Conservation (phyloP, 2,329 filamentous ascomycete species). For the Grosmannia huntii region DNA sequence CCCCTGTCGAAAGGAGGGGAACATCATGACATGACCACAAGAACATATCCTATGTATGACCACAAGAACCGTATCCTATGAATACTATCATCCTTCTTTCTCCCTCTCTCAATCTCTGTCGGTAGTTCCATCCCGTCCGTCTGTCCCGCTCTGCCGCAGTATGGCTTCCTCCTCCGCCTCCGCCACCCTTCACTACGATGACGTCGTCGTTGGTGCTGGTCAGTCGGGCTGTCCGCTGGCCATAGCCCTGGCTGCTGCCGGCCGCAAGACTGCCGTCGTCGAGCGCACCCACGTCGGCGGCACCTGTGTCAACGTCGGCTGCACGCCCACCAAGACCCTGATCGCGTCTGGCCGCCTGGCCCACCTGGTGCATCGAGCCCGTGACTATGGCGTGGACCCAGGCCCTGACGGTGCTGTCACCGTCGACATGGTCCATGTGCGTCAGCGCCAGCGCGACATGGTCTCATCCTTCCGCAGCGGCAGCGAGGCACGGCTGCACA, state of each 20-base stretch:
- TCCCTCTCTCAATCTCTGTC: no score
- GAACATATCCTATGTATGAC: no score
- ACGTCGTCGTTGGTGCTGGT: neutral
- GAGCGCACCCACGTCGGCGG: constrained; percentile 30
- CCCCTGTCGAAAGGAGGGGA: no score
- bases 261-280: neutral
- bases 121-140: no score
- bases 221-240: neutral
- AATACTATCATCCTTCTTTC: no score
- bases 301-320: constrained; percentile 32
- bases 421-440: neutral
- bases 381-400: neutral
- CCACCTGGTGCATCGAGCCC: neutral
- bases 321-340: neutral
- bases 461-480: neutral
- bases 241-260: neutral
- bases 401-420: neutral
- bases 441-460: neutral
- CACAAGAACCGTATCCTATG: no score
- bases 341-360: neutral
- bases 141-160: no score
- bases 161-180: no score
- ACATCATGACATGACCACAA: no score
- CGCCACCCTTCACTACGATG: neutral
- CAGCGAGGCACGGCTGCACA: neutral